These are phyloP conservation scores for Chamaecrista fasciculata DNA, from an alignment of 306 rosid species.

Conservation along the genomic window DNA sequence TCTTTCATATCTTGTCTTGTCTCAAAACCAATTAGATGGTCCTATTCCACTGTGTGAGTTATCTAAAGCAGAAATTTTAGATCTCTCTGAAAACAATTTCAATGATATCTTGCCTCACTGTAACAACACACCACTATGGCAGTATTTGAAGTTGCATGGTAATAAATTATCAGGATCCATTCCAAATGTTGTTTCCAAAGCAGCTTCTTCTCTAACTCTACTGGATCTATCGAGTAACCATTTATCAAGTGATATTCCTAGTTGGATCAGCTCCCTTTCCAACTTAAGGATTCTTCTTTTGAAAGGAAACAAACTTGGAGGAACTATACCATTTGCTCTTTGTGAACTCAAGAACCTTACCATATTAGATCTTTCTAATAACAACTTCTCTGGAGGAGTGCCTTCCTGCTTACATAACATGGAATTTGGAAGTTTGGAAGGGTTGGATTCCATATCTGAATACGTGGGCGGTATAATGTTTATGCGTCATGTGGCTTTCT, in stretches of 20 bases:
- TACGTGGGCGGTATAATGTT: background rate
- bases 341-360: slow-evolving; percentile 8
- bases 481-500: background rate
- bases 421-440: background rate
- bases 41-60: slow-evolving; percentile 11
- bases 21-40: slow-evolving; percentile 20
- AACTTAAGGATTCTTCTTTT: slow-evolving; percentile 19
- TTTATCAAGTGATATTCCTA: slow-evolving; percentile 20
- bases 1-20: slow-evolving; percentile 6
- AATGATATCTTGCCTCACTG: slow-evolving; percentile 1
- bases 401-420: slow-evolving; percentile 6
- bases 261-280: slow-evolving; percentile 12
- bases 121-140: background rate
- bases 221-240: slow-evolving; percentile 23
- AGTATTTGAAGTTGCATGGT: slow-evolving; percentile 11
- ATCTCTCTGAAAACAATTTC: slow-evolving; percentile 15
- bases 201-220: background rate
- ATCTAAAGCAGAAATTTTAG: background rate
- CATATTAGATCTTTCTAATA: slow-evolving; percentile 21
- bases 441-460: background rate
- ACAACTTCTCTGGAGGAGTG: slow-evolving; percentile 1
- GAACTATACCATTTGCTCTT: slow-evolving; percentile 5
- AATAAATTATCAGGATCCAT: slow-evolving; percentile 2
- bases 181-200: background rate
- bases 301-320: slow-evolving; percentile 16